Evolutionary conservation across 495 filamentous ascomycete species (phyloP).

Genomic region (Annulohypoxylon stygium): DNA sequence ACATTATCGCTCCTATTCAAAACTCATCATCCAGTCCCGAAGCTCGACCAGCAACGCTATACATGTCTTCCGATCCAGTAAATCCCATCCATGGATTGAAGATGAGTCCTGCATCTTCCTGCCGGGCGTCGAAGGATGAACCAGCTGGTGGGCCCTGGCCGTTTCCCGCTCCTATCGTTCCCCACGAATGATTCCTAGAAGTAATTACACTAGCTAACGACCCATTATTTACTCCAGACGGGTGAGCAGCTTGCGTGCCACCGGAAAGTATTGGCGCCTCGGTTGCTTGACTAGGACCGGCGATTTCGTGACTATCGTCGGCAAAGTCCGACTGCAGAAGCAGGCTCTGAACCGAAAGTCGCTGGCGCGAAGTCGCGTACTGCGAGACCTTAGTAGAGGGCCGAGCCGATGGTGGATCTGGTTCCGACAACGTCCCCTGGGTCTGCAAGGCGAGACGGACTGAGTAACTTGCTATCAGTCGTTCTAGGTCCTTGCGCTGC

Average conservation of each 20-base stretch:
- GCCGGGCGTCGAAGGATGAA: constrained; percentile 37
- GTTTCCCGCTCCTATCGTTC: neutral
- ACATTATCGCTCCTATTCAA: neutral
- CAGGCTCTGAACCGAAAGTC: constrained; percentile 48
- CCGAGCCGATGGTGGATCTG: constrained; percentile 34
- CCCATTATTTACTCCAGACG: constrained; percentile 3
- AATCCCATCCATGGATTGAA: constrained; percentile 52
- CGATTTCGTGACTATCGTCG: constrained; percentile 49
- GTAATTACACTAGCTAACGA: neutral
- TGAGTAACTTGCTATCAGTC: constrained; percentile 45
- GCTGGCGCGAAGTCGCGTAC: constrained; percentile 47
- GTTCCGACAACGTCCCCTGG: constrained; percentile 40
- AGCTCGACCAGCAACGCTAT: constrained; percentile 26
- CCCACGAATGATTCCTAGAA: constrained; percentile 18
- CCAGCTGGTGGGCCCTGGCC: constrained; percentile 14
- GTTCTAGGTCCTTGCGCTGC: constrained; percentile 42
- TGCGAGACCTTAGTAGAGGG: constrained; percentile 45
- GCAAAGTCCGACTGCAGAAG: constrained; percentile 49
- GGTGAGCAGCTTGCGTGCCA: neutral
- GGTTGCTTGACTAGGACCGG: constrained; percentile 18
- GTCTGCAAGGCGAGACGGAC: constrained; percentile 41
- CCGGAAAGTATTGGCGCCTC: neutral
- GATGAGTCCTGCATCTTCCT: constrained; percentile 47
- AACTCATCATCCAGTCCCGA: constrained; percentile 34
- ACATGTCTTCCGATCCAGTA: constrained; percentile 44